These are phyloP conservation scores for Phycomyces blakesleeanus DNA, from an alignment of 192 early-diverging fungal species.

Conservation along the genomic window DNA sequence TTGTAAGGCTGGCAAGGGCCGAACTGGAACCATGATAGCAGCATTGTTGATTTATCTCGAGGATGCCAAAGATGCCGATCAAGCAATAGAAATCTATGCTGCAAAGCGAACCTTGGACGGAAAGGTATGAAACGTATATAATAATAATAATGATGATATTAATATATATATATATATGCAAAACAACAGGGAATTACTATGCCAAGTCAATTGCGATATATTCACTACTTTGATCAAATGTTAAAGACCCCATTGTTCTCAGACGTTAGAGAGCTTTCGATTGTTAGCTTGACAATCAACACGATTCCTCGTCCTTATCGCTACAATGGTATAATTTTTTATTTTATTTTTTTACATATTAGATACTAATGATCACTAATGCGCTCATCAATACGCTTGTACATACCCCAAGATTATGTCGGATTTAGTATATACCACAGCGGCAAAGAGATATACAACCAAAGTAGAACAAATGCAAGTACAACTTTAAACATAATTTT, in stretches of 20 bases:
- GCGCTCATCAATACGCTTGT: too few relatives aligned
- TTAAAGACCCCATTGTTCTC: slow-evolving; percentile 25
- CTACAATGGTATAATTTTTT: too few relatives aligned
- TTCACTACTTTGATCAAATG: slow-evolving; percentile 45
- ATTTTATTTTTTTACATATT: too few relatives aligned
- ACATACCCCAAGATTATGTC: too few relatives aligned
- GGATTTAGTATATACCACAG: too few relatives aligned
- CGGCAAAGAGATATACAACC: too few relatives aligned
- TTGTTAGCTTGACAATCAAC: slow-evolving; percentile 24
- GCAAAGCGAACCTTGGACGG: slow-evolving; percentile 42
- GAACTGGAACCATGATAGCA: slow-evolving; percentile 57
- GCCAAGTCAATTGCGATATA: slow-evolving; percentile 53
- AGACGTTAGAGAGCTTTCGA: slow-evolving; percentile 9
- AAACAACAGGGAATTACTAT: slow-evolving; percentile 48
- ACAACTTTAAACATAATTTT: too few relatives aligned
- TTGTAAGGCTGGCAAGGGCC: slow-evolving; percentile 66
- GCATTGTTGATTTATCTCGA: slow-evolving; percentile 42
- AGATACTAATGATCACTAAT: too few relatives aligned
- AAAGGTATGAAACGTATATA: slow-evolving; percentile 25
- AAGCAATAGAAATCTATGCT: slow-evolving; percentile 47
- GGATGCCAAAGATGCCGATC: slow-evolving; percentile 22
- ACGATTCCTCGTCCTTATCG: slow-evolving; percentile 11
- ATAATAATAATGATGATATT: not conserved
- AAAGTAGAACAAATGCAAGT: too few relatives aligned
- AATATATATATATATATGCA: too few relatives aligned